Evolutionary conservation across 2,329 filamentous ascomycete species (phyloP).

Genomic region (Clonostachys rhizophaga): DNA sequence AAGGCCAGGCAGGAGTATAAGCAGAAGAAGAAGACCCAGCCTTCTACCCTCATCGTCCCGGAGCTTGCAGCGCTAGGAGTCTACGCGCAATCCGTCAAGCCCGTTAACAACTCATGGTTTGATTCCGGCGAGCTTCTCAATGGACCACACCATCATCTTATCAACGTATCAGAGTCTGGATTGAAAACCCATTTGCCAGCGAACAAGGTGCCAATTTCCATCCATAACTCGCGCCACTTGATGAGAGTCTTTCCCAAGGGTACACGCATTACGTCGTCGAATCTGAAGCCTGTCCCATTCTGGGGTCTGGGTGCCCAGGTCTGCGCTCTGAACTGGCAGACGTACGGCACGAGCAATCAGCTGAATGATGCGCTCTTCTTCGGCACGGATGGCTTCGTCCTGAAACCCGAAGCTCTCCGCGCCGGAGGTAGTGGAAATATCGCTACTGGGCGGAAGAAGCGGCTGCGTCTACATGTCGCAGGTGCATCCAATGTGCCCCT

Average conservation of each 20-base stretch:
- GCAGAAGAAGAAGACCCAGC: constrained; percentile 31
- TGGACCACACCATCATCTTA: constrained; percentile 59
- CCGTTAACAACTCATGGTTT: constrained; percentile 61
- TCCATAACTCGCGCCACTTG: constrained; percentile 60
- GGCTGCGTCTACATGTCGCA: constrained; percentile 52
- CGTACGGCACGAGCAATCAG: constrained; percentile 60
- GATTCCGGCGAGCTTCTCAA: constrained; percentile 42
- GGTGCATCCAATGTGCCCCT: constrained; percentile 60
- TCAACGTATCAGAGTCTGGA: constrained; percentile 64
- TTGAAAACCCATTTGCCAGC: constrained; percentile 45
- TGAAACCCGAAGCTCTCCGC: constrained; percentile 59
- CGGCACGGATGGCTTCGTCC: constrained; percentile 59
- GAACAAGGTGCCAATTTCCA: constrained; percentile 39
- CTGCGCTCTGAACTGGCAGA: constrained; percentile 68
- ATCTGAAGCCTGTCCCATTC: constrained; percentile 58
- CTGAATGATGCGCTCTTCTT: constrained; percentile 65
- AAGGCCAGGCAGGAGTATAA: constrained; percentile 47
- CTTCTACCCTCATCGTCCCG: constrained; percentile 49
- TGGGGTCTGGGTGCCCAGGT: constrained; percentile 67
- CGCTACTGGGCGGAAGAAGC: constrained; percentile 37
- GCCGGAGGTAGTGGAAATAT: constrained; percentile 46
- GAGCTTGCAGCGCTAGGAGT: constrained; percentile 63
- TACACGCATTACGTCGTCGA: constrained; percentile 61
- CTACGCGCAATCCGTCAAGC: constrained; percentile 68
- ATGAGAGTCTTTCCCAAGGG: constrained; percentile 69